Percentiles rank a stretch among this genome's conserved stretches.
Evolutionary conservation across 2,329 filamentous ascomycete genomes (phyloP).

Genomic region (Penicillium sp.): DNA sequence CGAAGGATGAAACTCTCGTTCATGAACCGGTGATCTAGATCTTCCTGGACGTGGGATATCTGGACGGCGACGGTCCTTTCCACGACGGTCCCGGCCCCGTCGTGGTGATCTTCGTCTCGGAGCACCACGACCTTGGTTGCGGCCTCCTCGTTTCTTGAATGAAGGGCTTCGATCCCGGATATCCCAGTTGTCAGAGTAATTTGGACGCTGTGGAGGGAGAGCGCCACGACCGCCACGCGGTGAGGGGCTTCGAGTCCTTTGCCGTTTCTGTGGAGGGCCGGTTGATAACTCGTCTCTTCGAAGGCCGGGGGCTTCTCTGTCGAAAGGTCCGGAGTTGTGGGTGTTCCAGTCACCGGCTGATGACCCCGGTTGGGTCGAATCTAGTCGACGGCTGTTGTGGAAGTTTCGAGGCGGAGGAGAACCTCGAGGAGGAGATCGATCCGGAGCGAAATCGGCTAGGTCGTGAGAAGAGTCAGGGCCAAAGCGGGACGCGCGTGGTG

Average conservation of each 20-base stretch:
- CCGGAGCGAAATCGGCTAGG: conserved; percentile 31
- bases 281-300: conserved; percentile 33
- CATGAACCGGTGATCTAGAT: conserved; percentile 35
- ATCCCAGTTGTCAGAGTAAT: conserved; percentile 32
- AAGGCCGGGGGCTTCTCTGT: conserved; percentile 21
- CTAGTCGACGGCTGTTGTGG: conserved; percentile 22
- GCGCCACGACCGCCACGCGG: conserved; percentile 25
- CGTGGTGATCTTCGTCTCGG: conserved; percentile 36
- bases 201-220: conserved; percentile 26
- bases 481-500: conserved; percentile 34
- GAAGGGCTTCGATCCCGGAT: conserved; percentile 40
- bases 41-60: conserved; percentile 27
- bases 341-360: conserved; percentile 21
- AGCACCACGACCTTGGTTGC: conserved; percentile 33
- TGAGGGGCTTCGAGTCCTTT: conserved; percentile 44
- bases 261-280: conserved; percentile 37
- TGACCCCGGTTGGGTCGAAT: conserved; percentile 21
- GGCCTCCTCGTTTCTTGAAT: conserved; percentile 35
- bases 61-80: conserved; percentile 30
- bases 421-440: conserved; percentile 25
- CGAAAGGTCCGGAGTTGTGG: conserved; percentile 18
- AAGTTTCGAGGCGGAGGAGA: conserved; percentile 28
- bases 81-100: conserved; percentile 34
- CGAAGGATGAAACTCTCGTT: conserved; percentile 24
- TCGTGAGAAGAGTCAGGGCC: conserved; percentile 32